These are phyloP conservation scores for Pochonia chlamydosporia DNA, from an alignment of 2,329 filamentous ascomycete species.

Conservation along the genomic window DNA sequence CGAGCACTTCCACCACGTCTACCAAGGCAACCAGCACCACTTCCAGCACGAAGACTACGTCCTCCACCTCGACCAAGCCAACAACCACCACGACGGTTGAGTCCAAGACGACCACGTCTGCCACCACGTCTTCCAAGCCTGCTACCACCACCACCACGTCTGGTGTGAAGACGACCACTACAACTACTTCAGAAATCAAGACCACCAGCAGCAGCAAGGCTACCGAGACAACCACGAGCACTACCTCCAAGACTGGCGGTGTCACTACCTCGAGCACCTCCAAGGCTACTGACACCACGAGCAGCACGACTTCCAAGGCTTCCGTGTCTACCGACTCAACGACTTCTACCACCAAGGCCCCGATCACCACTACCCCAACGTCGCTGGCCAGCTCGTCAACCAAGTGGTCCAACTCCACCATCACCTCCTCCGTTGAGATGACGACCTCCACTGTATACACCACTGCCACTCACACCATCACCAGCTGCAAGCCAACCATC, in stretches of 20 bases:
- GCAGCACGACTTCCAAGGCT: background rate
- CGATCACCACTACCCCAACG: background rate
- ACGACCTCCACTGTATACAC: conserved; percentile 29
- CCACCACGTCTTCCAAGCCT: no score
- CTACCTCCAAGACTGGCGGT: conserved; percentile 1
- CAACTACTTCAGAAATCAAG: background rate
- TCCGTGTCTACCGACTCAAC: background rate
- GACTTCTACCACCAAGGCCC: background rate
- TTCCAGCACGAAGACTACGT: background rate
- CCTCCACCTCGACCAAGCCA: conserved; percentile 7
- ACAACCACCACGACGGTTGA: conserved; percentile 6
- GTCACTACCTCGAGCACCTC: conserved; percentile 1
- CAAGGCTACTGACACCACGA: background rate
- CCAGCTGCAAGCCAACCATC: conserved; percentile 38
- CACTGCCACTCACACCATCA: conserved; percentile 41
- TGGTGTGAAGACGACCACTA: no score
- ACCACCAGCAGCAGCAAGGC: background rate
- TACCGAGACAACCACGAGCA: background rate
- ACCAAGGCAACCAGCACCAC: background rate
- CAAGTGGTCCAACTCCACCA: conserved; percentile 2
- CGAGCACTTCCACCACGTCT: conserved; percentile 3
- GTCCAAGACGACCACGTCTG: no score
- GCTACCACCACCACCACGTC: no score
- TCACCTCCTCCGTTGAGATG: conserved; percentile 6
- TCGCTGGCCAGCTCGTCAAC: background rate